phyloP scores from a whole-genome alignment of 495 filamentous ascomycete genomes.

The Cudoniella acicularis region DNA sequence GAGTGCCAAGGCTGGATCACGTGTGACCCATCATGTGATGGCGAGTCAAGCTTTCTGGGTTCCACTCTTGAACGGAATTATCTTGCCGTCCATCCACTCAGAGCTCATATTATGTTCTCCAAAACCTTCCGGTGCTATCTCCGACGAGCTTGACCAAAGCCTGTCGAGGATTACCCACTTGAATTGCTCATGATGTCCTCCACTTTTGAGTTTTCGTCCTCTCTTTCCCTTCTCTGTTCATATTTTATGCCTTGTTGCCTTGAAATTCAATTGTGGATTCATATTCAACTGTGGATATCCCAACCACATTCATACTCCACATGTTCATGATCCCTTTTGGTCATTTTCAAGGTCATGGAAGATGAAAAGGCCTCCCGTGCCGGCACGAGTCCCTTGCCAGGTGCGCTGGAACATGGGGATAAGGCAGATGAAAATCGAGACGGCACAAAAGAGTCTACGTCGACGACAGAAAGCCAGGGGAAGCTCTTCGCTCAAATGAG shows the following conservation, averaged over 20 bases:
- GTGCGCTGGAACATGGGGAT: background rate
- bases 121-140: background rate
- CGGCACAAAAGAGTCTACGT: conserved; percentile 5
- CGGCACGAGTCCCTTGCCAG: background rate
- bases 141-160: background rate
- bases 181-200: too few relatives aligned
- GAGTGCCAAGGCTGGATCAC: background rate
- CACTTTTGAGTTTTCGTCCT: too few relatives aligned
- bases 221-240: too few relatives aligned
- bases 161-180: too few relatives aligned
- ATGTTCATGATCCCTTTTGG: too few relatives aligned
- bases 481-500: background rate
- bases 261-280: too few relatives aligned
- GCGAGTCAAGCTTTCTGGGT: background rate
- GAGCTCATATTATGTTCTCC: background rate
- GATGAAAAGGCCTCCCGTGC: background rate
- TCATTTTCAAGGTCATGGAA: too few relatives aligned
- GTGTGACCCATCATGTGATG: background rate
- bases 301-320: too few relatives aligned
- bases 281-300: too few relatives aligned
- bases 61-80: background rate
- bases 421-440: background rate
- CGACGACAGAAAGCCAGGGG: conserved; percentile 4
- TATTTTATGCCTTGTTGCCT: too few relatives aligned
- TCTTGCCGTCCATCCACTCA: background rate